Percentiles rank a stretch among this genome's conserved stretches.
These are phyloP conservation scores for Hanseniaspora occidentalis DNA, from an alignment of 805 yeast species.

Conservation along the genomic window DNA sequence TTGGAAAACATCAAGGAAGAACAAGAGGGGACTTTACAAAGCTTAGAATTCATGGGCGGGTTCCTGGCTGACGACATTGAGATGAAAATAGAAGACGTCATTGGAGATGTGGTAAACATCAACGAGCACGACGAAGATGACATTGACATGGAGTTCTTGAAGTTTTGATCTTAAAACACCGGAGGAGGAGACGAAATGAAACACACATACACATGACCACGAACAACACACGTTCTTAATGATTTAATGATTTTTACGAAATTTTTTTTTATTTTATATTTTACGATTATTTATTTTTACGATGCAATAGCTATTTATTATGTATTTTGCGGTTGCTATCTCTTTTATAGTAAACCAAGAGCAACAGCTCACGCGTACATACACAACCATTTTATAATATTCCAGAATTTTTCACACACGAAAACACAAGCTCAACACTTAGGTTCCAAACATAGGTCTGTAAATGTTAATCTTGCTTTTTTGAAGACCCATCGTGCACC, in stretches of 20 bases:
- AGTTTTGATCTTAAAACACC: conserved; percentile 2
- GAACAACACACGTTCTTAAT: neutral
- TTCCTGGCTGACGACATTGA: conserved; percentile 2
- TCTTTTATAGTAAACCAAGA: too few species aligned
- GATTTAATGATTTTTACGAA: conserved; percentile 1
- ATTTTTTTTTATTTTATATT: conserved; percentile 3
- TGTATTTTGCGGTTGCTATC: neutral
- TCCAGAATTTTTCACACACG: too few species aligned
- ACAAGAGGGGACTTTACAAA: neutral
- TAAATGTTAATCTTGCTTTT: too few species aligned
- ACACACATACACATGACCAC: too few species aligned
- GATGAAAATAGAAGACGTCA: neutral
- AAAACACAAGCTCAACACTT: too few species aligned
- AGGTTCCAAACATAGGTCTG: too few species aligned
- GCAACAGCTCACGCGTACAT: too few species aligned
- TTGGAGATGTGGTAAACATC: conserved; percentile 4
- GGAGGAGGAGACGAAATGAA: too few species aligned
- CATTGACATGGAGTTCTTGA: conserved; percentile 6
- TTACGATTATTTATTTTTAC: conserved; percentile 11
- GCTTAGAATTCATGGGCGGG: neutral
- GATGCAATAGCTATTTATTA: neutral
- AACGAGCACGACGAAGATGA: conserved; percentile 5
- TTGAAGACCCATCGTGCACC: too few species aligned
- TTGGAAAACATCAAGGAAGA: neutral
- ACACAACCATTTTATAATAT: too few species aligned